Conservation (phyloP, 1,284 basidiomycete genomes). For the Laetiporus sulphureus region DNA sequence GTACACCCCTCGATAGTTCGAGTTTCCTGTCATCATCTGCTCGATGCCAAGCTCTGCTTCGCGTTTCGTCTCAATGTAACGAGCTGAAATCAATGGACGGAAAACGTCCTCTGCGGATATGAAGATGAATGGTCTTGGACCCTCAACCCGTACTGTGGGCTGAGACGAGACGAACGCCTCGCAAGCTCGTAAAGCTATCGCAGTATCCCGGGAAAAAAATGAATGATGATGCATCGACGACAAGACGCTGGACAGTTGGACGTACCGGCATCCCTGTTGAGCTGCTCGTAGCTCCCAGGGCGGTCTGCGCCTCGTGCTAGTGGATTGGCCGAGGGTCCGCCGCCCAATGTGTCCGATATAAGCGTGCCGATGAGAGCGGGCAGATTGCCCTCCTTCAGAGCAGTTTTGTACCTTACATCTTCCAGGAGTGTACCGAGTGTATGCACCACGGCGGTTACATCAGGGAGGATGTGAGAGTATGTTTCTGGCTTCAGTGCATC, state of each 20-base stretch:
- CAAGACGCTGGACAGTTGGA: conserved; percentile 6
- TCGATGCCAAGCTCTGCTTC: conserved; percentile 77
- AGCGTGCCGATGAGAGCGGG: conserved; percentile 47
- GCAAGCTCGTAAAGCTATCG: conserved; percentile 65
- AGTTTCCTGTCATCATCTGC: conserved; percentile 33
- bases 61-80: conserved; percentile 88
- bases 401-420: conserved; percentile 74
- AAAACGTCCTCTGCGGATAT: conserved; percentile 94
- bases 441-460: conserved; percentile 79
- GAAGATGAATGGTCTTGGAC: conserved; percentile 78
- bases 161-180: conserved; percentile 57
- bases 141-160: conserved; percentile 22
- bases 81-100: conserved; percentile 76
- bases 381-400: conserved; percentile 53
- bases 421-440: conserved; percentile 93
- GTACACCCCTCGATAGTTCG: conserved; percentile 61
- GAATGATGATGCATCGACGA: conserved; percentile 1
- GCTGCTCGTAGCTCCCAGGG: conserved; percentile 58
- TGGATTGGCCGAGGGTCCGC: conserved; percentile 49
- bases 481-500: conserved; percentile 74
- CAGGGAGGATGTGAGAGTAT: conserved; percentile 64
- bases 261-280: conserved; percentile 91
- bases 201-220: not conserved
- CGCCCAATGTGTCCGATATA: conserved; percentile 29
- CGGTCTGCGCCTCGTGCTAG: conserved; percentile 40